Evolutionary conservation across 169 alveolate species (phyloP), one percentile per base, ranked within the genome.

Genomic region (Eimeria acervulina): DNA sequence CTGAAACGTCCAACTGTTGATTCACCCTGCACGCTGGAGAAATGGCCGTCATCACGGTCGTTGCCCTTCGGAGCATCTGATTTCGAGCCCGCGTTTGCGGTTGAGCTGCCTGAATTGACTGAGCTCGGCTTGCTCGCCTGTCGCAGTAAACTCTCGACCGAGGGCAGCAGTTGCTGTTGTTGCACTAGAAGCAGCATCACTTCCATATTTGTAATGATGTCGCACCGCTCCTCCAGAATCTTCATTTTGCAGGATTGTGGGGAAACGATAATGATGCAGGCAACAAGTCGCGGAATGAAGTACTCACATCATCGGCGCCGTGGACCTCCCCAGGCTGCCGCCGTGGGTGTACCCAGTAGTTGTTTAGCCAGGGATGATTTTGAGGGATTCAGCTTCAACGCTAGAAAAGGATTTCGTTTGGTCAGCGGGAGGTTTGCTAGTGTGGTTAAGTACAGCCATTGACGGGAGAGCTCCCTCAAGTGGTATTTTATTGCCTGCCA

Each of bases 141-240:
- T 21, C 93, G 93, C 74, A 85, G 55, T 59, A 85, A 59, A 28
- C 93, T 59, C 51, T 85, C 93, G 44, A 85, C 93, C 4, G 93
- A 85, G 8, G 93, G 93, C 23, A 85, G 80, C 55, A 85, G 8
- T 26, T 85, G 93, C 19, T 85, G 93, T 42, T 85, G 93, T 38
- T 85, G 93, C 36, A 85, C 93, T 85, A 85, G 80, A 26, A 85
- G 78, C 28, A 85, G 61, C 93, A 85, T 85, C 36, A 85, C 93
- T 38, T 85, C 93, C 93, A 85, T 85, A 42, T 85, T 85, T 19
- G 93, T 85, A 28, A 85, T 85, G 44, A 61, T 55, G 44, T 85
- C 93, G 93, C 93, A 85, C 17, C 93, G 93, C 42, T 85, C 93
- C 59, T 85, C 93, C 59, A 59, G 52, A 4, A 85, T 42, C 52